Base-by-base conservation (phyloP, 805 yeast genomes). In the Candida ipomoeae region DNA sequence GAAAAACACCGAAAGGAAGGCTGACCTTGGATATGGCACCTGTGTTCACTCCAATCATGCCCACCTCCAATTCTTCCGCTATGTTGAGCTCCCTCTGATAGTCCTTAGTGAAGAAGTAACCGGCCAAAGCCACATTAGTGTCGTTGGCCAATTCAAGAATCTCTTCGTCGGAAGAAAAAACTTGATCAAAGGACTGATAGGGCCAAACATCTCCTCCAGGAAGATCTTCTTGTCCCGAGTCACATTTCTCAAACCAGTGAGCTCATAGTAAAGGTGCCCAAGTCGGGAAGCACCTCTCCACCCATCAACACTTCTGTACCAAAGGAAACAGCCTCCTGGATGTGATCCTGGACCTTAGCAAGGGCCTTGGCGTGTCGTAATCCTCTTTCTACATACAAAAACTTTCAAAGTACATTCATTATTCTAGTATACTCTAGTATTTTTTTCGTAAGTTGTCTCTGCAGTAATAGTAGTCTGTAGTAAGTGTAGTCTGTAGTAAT, bases 1-100 rank as follows among this genome's bases (percentile, higher is more conserved):
- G 43, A 87, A 76, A 76, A 46, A 94, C 94, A 23, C 95, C 94
- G 60, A 83, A 84, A 40, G 87, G 87, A 53, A 83, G 62, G 14
- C 85, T 75, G 15, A 86, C 78, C 53, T 71, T 91, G 15, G 87
- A 80, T 48, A 88, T 79, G 10, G 79, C 69, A 29, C 94, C 94
- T 10, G 89, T 81, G 68, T 88, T 88, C 50, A 81, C 83, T 39
- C 94, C 94, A 48, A 88, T 78, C 95, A 88, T 88, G 43, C 95
- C 96, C 29, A 77, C 81, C 56, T 88, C 81, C 47, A 88, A 72
- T 23, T 74, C 80, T 66, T 85, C 90, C 33, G 87, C 83, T 7
- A 85, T 80, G 49, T 77, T 72, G 66, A 83, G 75, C 7, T 83
- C 72, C 44, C 83, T 75, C 44, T 71, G 62, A 49, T 82, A 64